Evolutionary conservation across 1,284 basidiomycete genomes (phyloP).

Genomic region (Pyrrhoderma noxium): DNA sequence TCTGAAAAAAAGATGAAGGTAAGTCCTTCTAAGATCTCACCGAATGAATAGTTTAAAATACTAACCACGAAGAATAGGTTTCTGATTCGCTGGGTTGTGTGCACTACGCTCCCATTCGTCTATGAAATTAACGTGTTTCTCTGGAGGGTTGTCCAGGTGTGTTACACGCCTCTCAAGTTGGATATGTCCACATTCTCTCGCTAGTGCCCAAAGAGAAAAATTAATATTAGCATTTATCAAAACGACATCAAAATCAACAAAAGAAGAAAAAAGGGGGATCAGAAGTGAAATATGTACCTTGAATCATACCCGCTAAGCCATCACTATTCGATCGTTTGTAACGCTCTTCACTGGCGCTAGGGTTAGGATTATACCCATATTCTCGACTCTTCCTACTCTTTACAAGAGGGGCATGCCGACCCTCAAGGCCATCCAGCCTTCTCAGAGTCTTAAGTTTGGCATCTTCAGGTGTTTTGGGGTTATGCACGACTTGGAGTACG

Average conservation of each 20-base stretch:
- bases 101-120: slow-evolving; percentile 10
- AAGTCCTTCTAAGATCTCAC: no score
- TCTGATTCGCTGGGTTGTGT: background rate
- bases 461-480: slow-evolving; percentile 8
- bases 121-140: slow-evolving; percentile 10
- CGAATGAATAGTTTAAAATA: background rate
- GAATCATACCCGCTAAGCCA: background rate
- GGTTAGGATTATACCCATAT: no score
- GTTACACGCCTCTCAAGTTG: background rate
- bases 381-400: no score
- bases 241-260: no score
- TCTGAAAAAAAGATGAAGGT: no score
- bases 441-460: slow-evolving; percentile 10
- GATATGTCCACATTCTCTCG: background rate
- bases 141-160: background rate
- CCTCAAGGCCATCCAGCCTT: slow-evolving; percentile 14
- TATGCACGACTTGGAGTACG: slow-evolving; percentile 6
- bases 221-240: no score
- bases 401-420: background rate
- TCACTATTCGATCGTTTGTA: background rate
- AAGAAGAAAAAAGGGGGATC: no score
- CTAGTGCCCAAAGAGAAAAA: no score
- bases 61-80: background rate
- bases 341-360: background rate
- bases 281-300: no score